Conservation (phyloP, 2,329 filamentous ascomycete species). For the Cercospora sp. region DNA sequence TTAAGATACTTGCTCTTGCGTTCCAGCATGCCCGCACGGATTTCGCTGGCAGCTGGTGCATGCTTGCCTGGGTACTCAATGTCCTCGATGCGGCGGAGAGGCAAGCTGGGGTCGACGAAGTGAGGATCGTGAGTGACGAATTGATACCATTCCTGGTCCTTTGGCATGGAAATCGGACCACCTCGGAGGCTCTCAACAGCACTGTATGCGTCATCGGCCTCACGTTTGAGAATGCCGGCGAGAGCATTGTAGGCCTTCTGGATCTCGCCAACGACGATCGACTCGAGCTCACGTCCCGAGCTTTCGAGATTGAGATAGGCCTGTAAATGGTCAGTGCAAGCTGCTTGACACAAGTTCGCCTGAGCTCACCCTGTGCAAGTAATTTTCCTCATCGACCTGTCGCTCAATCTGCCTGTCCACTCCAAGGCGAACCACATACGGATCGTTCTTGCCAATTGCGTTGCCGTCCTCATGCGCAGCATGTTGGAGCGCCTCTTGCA, state of each 20-base stretch:
- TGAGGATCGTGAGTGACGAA: slow-evolving; percentile 81
- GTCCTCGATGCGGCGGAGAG: slow-evolving; percentile 73
- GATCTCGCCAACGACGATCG: slow-evolving; percentile 94
- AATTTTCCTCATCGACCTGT: slow-evolving; percentile 96
- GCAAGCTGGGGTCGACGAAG: slow-evolving; percentile 81
- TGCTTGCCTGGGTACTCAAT: slow-evolving; percentile 91
- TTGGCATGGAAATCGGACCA: slow-evolving; percentile 88
- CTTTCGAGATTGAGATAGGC: slow-evolving; percentile 92
- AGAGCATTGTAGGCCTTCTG: slow-evolving; percentile 97
- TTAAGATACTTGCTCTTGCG: slow-evolving; percentile 99
- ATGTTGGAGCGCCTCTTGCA: slow-evolving; percentile 80
- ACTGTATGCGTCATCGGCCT: slow-evolving; percentile 77
- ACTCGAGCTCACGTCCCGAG: slow-evolving; percentile 90
- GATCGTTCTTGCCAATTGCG: slow-evolving; percentile 84
- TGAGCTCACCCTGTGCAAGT: slow-evolving; percentile 73
- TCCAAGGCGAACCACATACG: slow-evolving; percentile 79
- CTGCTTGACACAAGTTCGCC: no score
- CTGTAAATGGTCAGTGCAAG: no score
- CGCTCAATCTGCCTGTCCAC: slow-evolving; percentile 89
- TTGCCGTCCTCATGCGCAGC: slow-evolving; percentile 73
- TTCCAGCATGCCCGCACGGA: slow-evolving; percentile 87
- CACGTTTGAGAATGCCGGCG: slow-evolving; percentile 84
- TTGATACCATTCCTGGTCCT: slow-evolving; percentile 84
- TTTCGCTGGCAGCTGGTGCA: slow-evolving; percentile 78
- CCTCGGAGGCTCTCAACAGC: slow-evolving; percentile 77